These are phyloP conservation scores for Phytophthora syringae DNA, from an alignment of 352 stramenopile species.

Conservation along the genomic window DNA sequence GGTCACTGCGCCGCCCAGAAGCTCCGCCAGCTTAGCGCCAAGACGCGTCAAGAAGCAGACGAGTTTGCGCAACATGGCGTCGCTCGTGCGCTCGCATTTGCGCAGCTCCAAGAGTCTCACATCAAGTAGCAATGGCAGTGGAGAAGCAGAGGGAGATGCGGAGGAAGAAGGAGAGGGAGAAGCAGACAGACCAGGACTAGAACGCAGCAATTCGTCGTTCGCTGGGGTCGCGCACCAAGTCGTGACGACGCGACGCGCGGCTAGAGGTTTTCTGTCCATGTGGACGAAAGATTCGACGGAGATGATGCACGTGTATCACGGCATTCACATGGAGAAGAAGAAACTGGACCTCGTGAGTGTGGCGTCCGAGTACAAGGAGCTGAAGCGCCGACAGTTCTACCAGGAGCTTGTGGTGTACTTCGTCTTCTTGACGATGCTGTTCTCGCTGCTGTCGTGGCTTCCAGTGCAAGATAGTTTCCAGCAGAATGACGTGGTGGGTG, in stretches of 20 bases:
- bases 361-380: conserved; percentile 86
- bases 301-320: conserved; percentile 72
- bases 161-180: not conserved
- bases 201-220: conserved; percentile 62
- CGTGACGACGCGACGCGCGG: conserved; percentile 72
- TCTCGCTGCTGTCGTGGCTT: conserved; percentile 79
- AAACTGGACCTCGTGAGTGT: conserved; percentile 83
- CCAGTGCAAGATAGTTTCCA: conserved; percentile 85
- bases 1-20: conserved; percentile 15
- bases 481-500: conserved; percentile 85
- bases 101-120: conserved; percentile 44
- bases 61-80: conserved; percentile 72
- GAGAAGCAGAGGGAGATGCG: not conserved
- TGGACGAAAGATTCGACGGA: conserved; percentile 60
- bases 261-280: conserved; percentile 77
- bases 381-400: conserved; percentile 89
- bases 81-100: conserved; percentile 67
- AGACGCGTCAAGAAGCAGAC: conserved; percentile 48
- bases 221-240: conserved; percentile 79
- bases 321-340: conserved; percentile 92
- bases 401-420: conserved; percentile 89
- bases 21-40: conserved; percentile 1
- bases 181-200: conserved; percentile 2
- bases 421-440: conserved; percentile 79
- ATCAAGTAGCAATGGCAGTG: conserved; percentile 1